Base-by-base conservation (phyloP, 1,284 basidiomycete species). In the Rhodotorula sp. region DNA sequence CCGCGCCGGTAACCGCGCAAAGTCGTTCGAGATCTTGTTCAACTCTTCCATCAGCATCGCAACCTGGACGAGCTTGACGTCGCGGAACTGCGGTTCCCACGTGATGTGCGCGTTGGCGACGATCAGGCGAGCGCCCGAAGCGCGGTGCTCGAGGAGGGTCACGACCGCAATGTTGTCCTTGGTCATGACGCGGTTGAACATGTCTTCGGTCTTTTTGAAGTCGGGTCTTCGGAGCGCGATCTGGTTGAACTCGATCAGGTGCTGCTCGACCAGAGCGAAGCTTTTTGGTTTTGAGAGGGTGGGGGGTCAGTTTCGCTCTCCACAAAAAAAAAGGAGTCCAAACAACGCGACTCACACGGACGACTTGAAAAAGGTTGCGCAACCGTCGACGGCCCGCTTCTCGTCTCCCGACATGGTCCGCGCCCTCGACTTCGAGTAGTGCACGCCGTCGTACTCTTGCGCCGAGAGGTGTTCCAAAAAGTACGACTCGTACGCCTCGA, bases 121-220 rank as follows among this genome's bases (percentile, higher is more conserved):
- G 75, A 98, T 87, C 63, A 97, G 83, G 14, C 96, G 89, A 20
- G 93, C 89, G 46, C 94, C 95, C 0, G 93, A 91, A 64, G 87
- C 85, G 73, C 87, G 88, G 83, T 91, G 91, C 84, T 99, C 97
- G 79, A 99, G 86, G 58, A 93, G 86, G 74, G 90, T 90, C 62
- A 96, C 86, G 73, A 95, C 88, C 52, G 93, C 94, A 76, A 99
- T 93, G 80, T 98, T 90, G 83, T 98, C 97, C 81, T 95, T 93
- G 74, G 91, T 91, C 80, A 97, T 88, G 70, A 99, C 93, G 65
- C 97, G 92, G 81, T 98, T 98, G 87, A 98, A 99, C 93, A 99
- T 96, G 83, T 98, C 96, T 80, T 99, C 94, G 7, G 95, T 97
- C 85, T 94, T 96, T 84, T 96, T 94, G 84, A 98, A 96, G 81